A percentile compares a stretch with the other conserved stretches of the same genome.
phyloP scores from a whole-genome alignment of 1,284 basidiomycete species.

The Retiboletus flavoniger region DNA sequence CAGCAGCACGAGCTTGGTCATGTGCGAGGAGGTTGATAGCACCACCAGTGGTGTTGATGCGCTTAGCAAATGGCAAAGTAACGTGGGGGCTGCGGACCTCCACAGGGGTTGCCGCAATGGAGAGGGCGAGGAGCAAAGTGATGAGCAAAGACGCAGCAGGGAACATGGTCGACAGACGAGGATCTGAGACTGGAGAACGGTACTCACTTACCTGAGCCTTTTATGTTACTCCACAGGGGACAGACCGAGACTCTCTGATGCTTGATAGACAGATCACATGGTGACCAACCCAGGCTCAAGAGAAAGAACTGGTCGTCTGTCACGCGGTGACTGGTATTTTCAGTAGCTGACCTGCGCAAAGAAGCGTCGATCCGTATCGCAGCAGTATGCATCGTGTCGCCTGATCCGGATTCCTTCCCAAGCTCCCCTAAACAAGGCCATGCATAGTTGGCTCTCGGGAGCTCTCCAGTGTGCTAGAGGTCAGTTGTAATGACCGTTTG shows the following conservation, averaged over 20 bases:
- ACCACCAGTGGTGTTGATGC: conserved; percentile 24
- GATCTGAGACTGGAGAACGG: conserved; percentile 2
- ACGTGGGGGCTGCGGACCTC: conserved; percentile 4
- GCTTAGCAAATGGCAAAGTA: neutral
- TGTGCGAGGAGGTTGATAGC: conserved; percentile 47
- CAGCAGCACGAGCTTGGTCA: conserved; percentile 52
- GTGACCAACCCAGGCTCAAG: neutral
- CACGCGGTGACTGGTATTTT: conserved; percentile 13
- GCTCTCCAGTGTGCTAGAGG: neutral
- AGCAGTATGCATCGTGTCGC: neutral
- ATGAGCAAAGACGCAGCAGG: conserved; percentile 37
- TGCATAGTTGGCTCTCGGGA: neutral
- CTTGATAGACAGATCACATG: conserved; percentile 17
- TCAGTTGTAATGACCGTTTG: neutral
- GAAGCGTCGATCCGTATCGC: neutral
- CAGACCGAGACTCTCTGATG: neutral
- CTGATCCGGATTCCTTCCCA: conserved; percentile 4
- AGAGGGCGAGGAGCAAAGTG: conserved; percentile 42
- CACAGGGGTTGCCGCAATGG: conserved; percentile 46
- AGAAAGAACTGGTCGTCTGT: neutral
- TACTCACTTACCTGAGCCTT: conserved; percentile 1
- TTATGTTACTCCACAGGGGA: conserved; percentile 19
- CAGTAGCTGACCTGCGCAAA: neutral
- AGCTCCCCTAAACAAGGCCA: neutral
- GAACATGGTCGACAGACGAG: conserved; percentile 25